Evolutionary conservation across 257 asterid species (phyloP).

Genomic region (Linaria vulgaris): DNA sequence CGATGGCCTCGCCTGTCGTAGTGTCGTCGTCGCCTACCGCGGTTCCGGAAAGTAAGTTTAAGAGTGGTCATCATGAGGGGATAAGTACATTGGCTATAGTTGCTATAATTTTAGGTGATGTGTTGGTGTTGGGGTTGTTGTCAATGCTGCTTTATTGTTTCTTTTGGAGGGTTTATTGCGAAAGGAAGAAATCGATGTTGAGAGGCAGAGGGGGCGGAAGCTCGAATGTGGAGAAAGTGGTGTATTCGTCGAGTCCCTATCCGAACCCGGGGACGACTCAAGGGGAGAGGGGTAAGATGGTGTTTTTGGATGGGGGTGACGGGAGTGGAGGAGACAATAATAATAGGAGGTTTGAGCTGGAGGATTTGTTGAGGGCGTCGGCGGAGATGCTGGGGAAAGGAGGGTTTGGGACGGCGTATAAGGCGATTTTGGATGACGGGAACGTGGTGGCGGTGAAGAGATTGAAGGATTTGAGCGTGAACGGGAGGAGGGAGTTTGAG

Average conservation of each 20-base stretch:
- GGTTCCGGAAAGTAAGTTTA: slow-evolving; percentile 38
- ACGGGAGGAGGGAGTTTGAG: slow-evolving; percentile 75
- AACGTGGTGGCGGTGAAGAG: slow-evolving; percentile 82
- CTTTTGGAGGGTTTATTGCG: slow-evolving; percentile 46
- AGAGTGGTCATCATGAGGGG: slow-evolving; percentile 33
- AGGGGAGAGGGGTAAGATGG: slow-evolving; percentile 64
- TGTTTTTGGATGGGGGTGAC: slow-evolving; percentile 77
- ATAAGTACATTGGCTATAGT: slow-evolving; percentile 54
- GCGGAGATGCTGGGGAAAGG: slow-evolving; percentile 97
- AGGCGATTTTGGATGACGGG: slow-evolving; percentile 84
- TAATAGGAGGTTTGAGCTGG: slow-evolving; percentile 80
- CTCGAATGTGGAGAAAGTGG: slow-evolving; percentile 48
- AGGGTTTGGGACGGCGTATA: slow-evolving; percentile 82
- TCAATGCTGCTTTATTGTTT: slow-evolving; percentile 62
- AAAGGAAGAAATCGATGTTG: slow-evolving; percentile 12
- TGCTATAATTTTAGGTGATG: slow-evolving; percentile 70
- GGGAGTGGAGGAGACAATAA: too few relatives aligned
- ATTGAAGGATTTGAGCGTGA: slow-evolving; percentile 60
- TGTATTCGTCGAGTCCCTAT: slow-evolving; percentile 76
- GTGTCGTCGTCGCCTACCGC: slow-evolving; percentile 59
- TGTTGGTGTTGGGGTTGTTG: slow-evolving; percentile 47
- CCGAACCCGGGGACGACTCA: slow-evolving; percentile 46
- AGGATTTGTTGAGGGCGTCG: slow-evolving; percentile 83
- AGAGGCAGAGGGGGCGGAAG: slow-evolving; percentile 24
- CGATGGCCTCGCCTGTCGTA: slow-evolving; percentile 50